Evolutionary conservation across 371 early-diverging fungal species (phyloP), one percentile per base, ranked within the genome.

Genomic region (Apophysomyces sp.): DNA sequence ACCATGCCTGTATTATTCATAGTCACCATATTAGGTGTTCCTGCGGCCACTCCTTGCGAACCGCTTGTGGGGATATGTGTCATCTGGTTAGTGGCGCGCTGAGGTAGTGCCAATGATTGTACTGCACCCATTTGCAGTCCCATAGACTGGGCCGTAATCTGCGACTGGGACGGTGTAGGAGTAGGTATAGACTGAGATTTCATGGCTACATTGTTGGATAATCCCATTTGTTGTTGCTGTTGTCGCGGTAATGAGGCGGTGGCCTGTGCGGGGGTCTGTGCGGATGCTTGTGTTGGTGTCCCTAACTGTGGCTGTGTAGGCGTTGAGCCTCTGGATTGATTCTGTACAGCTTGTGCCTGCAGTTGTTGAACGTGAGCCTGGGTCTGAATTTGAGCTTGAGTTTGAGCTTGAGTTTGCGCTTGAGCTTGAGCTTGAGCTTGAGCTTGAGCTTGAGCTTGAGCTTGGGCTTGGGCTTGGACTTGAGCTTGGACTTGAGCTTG

Each of bases 221-320:
- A 34, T 34, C 34, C 34, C 13, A 34, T 34, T 13, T 53, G 57
- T 18, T 69, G 73, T 12, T 67, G 77, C 13, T 53, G 57, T 18
- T 69, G 73, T 12, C 67, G 77, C 13, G 56, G 72, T 41, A 65
- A 54, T 9, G 69, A 56, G 3, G 66, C 60, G 30, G 57, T 58
- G 15, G 77, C 60, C 24, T 69, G 71, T 8, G 68, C 18, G 60
- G 68, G 69, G 24, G 76, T 60, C 21, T 68, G 68, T 29, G 77
- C 61, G 40, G 73, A 62, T 55, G 69, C 44, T 8, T 62, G 55
- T 0, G 71, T 61, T 11, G 77, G 72, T 29, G 72, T 76, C 26
- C 71, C 63, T n/a, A 68, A n/a, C 36, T 67, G 69, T 3, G 72
- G 63, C 37, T 76, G 77, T 32, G 76, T 59, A 27, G 76, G 83